Base-by-base conservation (phyloP, 2,329 filamentous ascomycete species). In the Penicillium sp. region DNA sequence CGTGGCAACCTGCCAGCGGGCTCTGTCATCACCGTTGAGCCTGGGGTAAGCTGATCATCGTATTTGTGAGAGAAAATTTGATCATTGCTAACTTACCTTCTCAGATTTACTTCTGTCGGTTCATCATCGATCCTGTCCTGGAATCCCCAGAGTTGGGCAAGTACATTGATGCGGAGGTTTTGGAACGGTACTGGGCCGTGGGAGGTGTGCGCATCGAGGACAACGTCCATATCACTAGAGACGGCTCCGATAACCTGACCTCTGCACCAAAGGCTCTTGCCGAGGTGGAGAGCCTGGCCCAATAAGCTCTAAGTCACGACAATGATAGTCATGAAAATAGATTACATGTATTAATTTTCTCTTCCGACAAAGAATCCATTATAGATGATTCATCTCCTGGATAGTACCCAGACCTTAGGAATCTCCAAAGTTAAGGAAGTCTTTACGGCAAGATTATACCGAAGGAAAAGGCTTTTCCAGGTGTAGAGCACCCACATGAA, bases 191-290 rank as follows among this genome's bases (percentile, higher is more conserved):
- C 76, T 93, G 92, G 87, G 84, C 88, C 52, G 91, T 98, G 1
- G 95, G 93, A 16, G 95, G 95, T 33, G 91, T 96, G 26, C 84
- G 95, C 47, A 96, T 98, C 59, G 95, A 99, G 77, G 92, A 98
- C 70, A 90, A 93, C 72, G 83, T 98, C 39, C 80, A 95, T 22
- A 87, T 98, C 48, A 95, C 89, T 1, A 81, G 88, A 59, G 79
- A 84, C 24, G 92, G 93, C 0, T 87, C 86, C 67, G 92, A 97
- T 75, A 96, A 96, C 70, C 70, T 98, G 71, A 96, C 92, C 1
- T 82, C 83, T 1, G 89, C 89, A 29, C 90, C 90, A 0, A 96
- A 96, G 78, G 85, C 86, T 49, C 74, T 80, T 2, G 81, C 88
- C 52, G 87, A 91, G 69, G 76, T 92, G 66, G 77, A 92, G 69